Conservation (phyloP, 2,329 filamentous ascomycete genomes). For the Sarocladium kiliense region DNA sequence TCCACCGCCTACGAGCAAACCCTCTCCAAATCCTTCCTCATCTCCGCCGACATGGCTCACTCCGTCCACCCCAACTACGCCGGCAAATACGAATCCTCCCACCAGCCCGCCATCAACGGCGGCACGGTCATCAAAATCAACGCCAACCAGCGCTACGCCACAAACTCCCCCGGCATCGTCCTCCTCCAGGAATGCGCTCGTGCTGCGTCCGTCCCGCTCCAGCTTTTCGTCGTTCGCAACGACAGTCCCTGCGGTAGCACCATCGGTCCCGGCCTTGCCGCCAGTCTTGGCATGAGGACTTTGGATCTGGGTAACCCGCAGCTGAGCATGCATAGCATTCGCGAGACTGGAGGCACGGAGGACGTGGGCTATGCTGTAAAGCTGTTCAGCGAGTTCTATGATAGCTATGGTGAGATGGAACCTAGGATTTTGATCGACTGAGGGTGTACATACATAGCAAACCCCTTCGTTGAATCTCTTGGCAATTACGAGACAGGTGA, state of each 20-base stretch:
- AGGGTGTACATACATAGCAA: no score
- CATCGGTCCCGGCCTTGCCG: conserved; percentile 94
- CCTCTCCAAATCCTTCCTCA: conserved; percentile 81
- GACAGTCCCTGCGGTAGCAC: conserved; percentile 93
- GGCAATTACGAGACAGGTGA: no score
- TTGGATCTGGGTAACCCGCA: conserved; percentile 92
- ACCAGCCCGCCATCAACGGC: conserved; percentile 93
- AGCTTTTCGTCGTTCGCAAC: conserved; percentile 94
- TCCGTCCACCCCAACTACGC: conserved; percentile 93
- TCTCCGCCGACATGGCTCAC: conserved; percentile 98
- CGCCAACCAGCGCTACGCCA: conserved; percentile 94
- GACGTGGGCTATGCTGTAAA: conserved; percentile 84
- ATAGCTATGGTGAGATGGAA: conserved; percentile 77
- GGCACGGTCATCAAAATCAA: conserved; percentile 98
- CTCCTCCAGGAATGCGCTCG: conserved; percentile 83
- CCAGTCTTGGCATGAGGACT: conserved; percentile 79
- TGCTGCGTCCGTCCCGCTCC: conserved; percentile 72
- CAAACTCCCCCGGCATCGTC: conserved; percentile 92
- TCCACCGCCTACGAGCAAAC: conserved; percentile 91
- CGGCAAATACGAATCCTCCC: conserved; percentile 83
- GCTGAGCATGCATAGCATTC: conserved; percentile 93
- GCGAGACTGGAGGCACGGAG: conserved; percentile 83
- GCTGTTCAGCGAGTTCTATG: conserved; percentile 83
- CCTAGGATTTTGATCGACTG: conserved; percentile 79
- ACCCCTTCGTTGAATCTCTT: no score